These are phyloP conservation scores for Fusarium sp. DNA, from an alignment of 2,329 filamentous ascomycete genomes.

Conservation along the genomic window DNA sequence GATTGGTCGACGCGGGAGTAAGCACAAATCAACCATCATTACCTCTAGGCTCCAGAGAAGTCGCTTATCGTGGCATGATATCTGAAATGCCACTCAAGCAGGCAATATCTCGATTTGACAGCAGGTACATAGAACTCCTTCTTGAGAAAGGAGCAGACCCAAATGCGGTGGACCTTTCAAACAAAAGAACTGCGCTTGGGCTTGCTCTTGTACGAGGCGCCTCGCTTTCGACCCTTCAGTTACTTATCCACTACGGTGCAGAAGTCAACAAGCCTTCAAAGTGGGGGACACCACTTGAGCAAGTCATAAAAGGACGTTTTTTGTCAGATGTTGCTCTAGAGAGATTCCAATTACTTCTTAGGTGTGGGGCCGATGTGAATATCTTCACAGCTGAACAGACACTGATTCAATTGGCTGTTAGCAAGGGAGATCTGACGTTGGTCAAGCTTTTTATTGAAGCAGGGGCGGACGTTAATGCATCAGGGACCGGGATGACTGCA, in stretches of 20 bases:
- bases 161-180: neutral
- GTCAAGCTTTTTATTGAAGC: fast-evolving
- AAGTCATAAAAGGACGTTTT: fast-evolving
- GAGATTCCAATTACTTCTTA: neutral
- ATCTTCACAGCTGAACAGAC: no score
- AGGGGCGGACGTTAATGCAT: neutral
- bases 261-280: fast-evolving
- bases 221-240: fast-evolving
- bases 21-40: no score
- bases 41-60: no score
- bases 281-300: neutral
- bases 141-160: slow-evolving; percentile 24
- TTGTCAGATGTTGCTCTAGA: fast-evolving
- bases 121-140: fast-evolving
- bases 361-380: slow-evolving; percentile 27
- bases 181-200: fast-evolving
- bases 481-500: fast-evolving
- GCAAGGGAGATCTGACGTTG: neutral
- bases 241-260: fast-evolving
- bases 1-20: no score
- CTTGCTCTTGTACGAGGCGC: neutral
- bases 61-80: no score
- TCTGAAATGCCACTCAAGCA: neutral
- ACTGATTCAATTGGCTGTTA: no score
- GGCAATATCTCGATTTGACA: fast-evolving